A percentile compares a stretch with the other conserved stretches of the same genome.
Evolutionary conservation across 179 eudicot species (phyloP).

Genomic region (Patellifolia procumbens): DNA sequence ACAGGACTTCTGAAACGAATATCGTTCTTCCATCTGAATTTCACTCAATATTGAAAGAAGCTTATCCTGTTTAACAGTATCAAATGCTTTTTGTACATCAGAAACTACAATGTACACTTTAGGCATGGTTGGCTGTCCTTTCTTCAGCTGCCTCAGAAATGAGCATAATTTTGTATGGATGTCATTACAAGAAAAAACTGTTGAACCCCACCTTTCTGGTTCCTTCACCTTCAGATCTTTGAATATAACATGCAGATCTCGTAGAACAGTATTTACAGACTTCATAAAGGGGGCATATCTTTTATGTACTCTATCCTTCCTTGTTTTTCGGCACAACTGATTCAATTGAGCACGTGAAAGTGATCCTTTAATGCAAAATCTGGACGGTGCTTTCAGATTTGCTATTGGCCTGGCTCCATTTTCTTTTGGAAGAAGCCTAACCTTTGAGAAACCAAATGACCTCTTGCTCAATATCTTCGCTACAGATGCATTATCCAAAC

Average conservation of each 20-base stretch:
- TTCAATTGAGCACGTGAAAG: conserved; percentile 19
- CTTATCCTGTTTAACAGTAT: conserved; percentile 78
- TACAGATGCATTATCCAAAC: conserved; percentile 41
- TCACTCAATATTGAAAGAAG: conserved; percentile 67
- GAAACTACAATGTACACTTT: conserved; percentile 64
- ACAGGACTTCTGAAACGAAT: conserved; percentile 44
- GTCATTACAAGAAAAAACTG: conserved; percentile 80
- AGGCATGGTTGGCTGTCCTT: conserved; percentile 44
- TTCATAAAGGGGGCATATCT: conserved; percentile 33
- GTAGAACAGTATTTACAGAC: conserved; percentile 70
- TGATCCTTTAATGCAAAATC: conserved; percentile 29
- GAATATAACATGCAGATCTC: conserved; percentile 64
- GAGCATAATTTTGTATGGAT: conserved; percentile 64
- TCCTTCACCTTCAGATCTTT: conserved; percentile 55
- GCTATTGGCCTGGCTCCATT: conserved; percentile 69
- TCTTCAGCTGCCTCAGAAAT: conserved; percentile 64
- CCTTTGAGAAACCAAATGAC: conserved; percentile 84
- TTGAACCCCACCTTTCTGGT: conserved; percentile 79
- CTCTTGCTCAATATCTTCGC: conserved; percentile 47
- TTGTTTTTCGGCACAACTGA: conserved; percentile 10
- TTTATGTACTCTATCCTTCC: conserved; percentile 14
- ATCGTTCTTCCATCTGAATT: conserved; percentile 44
- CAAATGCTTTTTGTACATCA: conserved; percentile 92
- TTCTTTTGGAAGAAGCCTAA: conserved; percentile 78
- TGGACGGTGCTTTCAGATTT: conserved; percentile 71